These are phyloP conservation scores for Pythium coloratum DNA, from an alignment of 352 stramenopile genomes.

Conservation along the genomic window DNA sequence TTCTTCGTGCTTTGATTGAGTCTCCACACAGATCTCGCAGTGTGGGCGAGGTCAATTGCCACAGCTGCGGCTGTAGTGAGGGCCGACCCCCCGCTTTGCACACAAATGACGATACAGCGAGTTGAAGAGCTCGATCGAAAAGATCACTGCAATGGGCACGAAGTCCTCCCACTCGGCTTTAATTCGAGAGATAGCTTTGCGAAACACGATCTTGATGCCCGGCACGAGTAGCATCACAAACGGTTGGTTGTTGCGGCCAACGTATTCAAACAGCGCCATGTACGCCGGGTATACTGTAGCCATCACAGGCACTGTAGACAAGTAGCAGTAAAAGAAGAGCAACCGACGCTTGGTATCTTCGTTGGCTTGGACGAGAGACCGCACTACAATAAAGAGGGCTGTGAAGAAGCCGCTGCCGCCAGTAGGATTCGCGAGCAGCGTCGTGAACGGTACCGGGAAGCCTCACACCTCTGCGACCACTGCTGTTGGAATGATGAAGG, in stretches of 20 bases:
- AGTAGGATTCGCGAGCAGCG: not conserved
- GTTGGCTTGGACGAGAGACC: not conserved
- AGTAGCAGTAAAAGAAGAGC: not conserved
- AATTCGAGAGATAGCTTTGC: not conserved
- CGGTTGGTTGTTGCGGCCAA: not conserved
- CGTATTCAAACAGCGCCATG: not conserved
- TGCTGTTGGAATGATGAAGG: not conserved
- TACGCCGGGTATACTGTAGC: constrained; percentile 8
- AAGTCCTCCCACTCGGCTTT: constrained; percentile 28
- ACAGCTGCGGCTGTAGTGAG: constrained; percentile 25
- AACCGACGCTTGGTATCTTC: not conserved
- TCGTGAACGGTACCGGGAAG: constrained; percentile 13
- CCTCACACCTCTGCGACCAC: not conserved
- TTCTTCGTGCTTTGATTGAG: not conserved
- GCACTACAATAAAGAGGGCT: not conserved
- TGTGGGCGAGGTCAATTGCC: constrained; percentile 4
- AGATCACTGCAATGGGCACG: constrained; percentile 28
- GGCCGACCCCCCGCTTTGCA: constrained; percentile 31
- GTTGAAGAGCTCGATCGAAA: constrained; percentile 40
- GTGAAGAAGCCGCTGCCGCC: not conserved
- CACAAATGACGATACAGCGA: constrained; percentile 32
- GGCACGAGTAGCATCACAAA: constrained; percentile 1
- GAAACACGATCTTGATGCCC: constrained; percentile 1
- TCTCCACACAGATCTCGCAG: not conserved
- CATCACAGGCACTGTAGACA: not conserved